Evolutionary conservation across 441 rosid species (phyloP), one percentile per base, ranked within the genome.

Genomic region (Breynia disticha): DNA sequence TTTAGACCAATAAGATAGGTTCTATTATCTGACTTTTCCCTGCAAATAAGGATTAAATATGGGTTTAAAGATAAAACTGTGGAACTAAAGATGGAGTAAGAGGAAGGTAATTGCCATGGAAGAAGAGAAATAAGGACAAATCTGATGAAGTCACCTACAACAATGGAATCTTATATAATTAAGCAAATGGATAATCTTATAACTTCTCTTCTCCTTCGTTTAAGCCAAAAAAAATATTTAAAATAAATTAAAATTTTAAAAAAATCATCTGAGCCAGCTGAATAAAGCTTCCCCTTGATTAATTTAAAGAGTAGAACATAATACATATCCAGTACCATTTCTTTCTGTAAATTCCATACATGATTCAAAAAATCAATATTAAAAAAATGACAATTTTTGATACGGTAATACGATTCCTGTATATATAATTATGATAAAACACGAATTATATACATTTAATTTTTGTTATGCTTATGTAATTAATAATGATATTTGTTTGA

Each of bases 121-220:
- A 54, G 51, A 38, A 55, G 9, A 51, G 41, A 66, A 60, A 42
- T 18, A 46, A 50, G 6, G 39, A 60, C 57, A 59, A 59, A 32
- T 47, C 55, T 20, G 62, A 69, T 60, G 61, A 59, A 55, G 47
- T 65, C 63, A 44, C 66, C 51, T n/a, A n/a, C n/a, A 47, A 46
- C 45, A 19, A 38, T 15, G 49, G 10, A 52, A 20, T 46, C 11
- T 11, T 28, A 6, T 50, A 19, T 28, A 46, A 52, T 18, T 57
- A 50, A 32, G 20, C 47, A 48, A 60, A 61, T 47, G 65, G 64
- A 63, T 60, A 59, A 54, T 16, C 62, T n/a, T 18, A 46, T 15
- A 41, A 6, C 21, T 51, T 56, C 28, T 52, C 19, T 49, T 64
- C 48, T 58, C 56, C 21, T 56, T 54, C 22, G 32, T 16, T 52